These are phyloP conservation scores for Fusarium coicis DNA, from an alignment of 2,329 filamentous ascomycete species.

Conservation along the genomic window DNA sequence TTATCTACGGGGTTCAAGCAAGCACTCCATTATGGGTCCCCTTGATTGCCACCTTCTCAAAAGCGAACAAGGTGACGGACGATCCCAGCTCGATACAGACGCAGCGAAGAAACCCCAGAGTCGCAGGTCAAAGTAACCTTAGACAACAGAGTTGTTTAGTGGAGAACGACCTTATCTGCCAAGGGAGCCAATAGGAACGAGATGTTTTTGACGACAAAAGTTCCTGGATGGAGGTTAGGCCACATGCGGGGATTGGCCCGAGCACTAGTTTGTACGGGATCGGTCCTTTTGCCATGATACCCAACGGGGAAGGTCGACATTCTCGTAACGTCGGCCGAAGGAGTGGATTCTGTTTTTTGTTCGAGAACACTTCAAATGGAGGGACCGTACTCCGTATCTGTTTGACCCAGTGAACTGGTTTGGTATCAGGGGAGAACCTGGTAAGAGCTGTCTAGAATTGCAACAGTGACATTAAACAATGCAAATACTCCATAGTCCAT, in stretches of 20 bases:
- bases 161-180: conserved; percentile 24
- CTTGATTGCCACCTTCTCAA: not conserved
- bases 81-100: conserved; percentile 19
- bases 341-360: not conserved
- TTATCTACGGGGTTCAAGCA: not conserved
- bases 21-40: not conserved
- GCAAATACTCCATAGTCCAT: no score
- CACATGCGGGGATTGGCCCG: conserved; percentile 31
- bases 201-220: conserved; percentile 15
- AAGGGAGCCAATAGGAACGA: not conserved
- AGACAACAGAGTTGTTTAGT: conserved; percentile 23
- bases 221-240: conserved; percentile 9
- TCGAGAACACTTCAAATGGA: not conserved
- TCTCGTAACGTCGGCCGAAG: conserved; percentile 15
- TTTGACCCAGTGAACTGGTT: not conserved
- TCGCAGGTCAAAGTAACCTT: not conserved
- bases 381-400: not conserved
- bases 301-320: conserved; percentile 29
- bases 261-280: conserved; percentile 18
- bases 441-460: not conserved
- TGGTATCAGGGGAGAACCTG: not conserved
- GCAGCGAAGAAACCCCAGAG: not conserved
- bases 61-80: not conserved
- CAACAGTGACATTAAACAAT: not conserved
- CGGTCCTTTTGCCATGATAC: conserved; percentile 34